phyloP scores from a whole-genome alignment of 2,329 filamentous ascomycete species.

The Pseudocercospora fijiensis region DNA sequence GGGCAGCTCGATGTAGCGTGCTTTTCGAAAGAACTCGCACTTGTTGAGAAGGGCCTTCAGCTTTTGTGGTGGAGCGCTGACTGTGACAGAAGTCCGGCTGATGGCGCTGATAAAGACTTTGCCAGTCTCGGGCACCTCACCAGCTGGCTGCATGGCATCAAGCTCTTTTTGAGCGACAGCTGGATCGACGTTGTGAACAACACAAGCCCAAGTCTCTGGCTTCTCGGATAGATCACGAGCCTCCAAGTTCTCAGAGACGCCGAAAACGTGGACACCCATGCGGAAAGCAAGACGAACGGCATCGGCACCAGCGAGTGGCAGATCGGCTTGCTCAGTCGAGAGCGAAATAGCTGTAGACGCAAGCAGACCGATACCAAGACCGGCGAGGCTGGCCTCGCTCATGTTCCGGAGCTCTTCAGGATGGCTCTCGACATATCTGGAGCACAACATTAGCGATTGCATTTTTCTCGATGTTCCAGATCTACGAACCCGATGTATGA shows the following conservation, averaged over 20 bases:
- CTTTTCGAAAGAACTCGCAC: constrained; percentile 29
- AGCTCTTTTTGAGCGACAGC: constrained; percentile 43
- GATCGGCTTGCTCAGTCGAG: constrained; percentile 42
- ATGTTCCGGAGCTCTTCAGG: constrained; percentile 17
- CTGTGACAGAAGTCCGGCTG: constrained; percentile 32
- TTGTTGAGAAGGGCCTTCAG: constrained; percentile 32
- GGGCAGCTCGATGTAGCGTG: constrained; percentile 29
- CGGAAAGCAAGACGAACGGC: constrained; percentile 49
- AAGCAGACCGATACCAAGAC: constrained; percentile 50
- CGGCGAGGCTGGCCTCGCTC: constrained; percentile 39
- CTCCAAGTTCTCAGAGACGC: constrained; percentile 44
- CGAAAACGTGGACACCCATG: constrained; percentile 47
- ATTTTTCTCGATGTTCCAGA: not conserved
- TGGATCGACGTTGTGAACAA: constrained; percentile 39
- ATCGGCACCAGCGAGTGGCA: constrained; percentile 46
- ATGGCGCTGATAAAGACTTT: constrained; percentile 35
- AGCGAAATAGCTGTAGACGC: constrained; percentile 46
- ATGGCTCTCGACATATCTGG: constrained; percentile 36
- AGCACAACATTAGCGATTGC: not conserved
- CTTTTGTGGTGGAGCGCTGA: constrained; percentile 37
- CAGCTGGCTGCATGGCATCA: constrained; percentile 32
- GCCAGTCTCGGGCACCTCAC: constrained; percentile 21
- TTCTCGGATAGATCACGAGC: constrained; percentile 37
- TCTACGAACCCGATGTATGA: constrained; percentile 47
- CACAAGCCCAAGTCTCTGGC: constrained; percentile 46